A percentile compares a stretch with the other conserved stretches of the same genome.
phyloP scores from a whole-genome alignment of 2,329 filamentous ascomycete species.

The Plenodomus tracheiphilus region DNA sequence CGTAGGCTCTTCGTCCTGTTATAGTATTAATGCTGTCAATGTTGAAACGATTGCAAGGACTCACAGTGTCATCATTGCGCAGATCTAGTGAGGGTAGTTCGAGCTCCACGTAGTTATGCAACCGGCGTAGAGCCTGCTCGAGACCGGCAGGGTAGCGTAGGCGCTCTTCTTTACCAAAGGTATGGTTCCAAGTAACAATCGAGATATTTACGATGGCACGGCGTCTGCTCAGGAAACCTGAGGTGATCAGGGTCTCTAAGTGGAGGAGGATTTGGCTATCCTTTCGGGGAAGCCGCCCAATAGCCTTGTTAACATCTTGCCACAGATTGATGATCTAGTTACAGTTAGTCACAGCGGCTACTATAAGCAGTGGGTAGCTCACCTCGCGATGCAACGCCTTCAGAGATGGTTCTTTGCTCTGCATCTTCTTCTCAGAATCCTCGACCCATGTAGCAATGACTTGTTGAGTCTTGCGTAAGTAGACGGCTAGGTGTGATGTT shows the following conservation, averaged over 20 bases:
- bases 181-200: slow-evolving; percentile 68
- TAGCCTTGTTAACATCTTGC: slow-evolving; percentile 52
- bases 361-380: slow-evolving; percentile 1
- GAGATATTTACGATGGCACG: slow-evolving; percentile 55
- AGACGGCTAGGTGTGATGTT: slow-evolving; percentile 55
- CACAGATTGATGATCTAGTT: slow-evolving; percentile 44
- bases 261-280: slow-evolving; percentile 59
- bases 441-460: slow-evolving; percentile 67
- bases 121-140: slow-evolving; percentile 62
- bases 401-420: slow-evolving; percentile 21
- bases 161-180: slow-evolving; percentile 63
- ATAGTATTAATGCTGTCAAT: slow-evolving; percentile 40
- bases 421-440: slow-evolving; percentile 51
- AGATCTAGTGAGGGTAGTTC: slow-evolving; percentile 54
- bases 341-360: neutral
- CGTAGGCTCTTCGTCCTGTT: slow-evolving; percentile 20
- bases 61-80: slow-evolving; percentile 42
- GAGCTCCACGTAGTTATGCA: slow-evolving; percentile 60
- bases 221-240: slow-evolving; percentile 58
- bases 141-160: slow-evolving; percentile 69
- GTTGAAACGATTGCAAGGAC: slow-evolving; percentile 45
- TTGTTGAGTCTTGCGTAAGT: slow-evolving; percentile 64
- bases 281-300: slow-evolving; percentile 63
- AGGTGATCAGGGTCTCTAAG: slow-evolving; percentile 55
- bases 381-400: slow-evolving; percentile 32